A percentile compares a stretch with the other conserved stretches of the same genome.
Evolutionary conservation across 2,329 filamentous ascomycete species (phyloP).

Genomic region (Stemphylium lycopersici): DNA sequence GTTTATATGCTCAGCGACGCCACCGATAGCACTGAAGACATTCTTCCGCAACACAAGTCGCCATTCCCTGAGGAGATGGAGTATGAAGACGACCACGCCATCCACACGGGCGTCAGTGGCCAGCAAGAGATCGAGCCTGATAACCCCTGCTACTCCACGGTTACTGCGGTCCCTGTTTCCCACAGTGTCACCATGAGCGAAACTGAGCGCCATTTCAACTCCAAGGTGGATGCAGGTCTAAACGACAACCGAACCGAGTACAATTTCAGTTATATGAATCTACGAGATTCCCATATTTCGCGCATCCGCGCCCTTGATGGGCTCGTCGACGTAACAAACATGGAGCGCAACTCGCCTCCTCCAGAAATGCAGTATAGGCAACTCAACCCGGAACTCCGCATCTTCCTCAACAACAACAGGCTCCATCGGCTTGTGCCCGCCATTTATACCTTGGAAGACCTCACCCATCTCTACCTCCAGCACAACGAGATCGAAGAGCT

Average conservation of each 20-base stretch:
- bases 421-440: conserved; percentile 27
- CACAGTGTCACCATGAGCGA: conserved; percentile 9
- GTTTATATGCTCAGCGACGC: conserved; percentile 42
- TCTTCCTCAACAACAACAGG: conserved; percentile 32
- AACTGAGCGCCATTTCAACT: conserved; percentile 17
- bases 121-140: background rate
- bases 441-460: conserved; percentile 33
- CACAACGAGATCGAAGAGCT: conserved; percentile 36
- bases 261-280: conserved; percentile 16
- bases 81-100: conserved; percentile 9
- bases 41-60: conserved; percentile 19
- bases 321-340: conserved; percentile 32
- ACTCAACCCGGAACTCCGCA: conserved; percentile 32
- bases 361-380: conserved; percentile 39
- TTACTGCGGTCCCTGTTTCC: background rate
- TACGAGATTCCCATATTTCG: conserved; percentile 32
- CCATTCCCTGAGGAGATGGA: conserved; percentile 18
- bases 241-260: conserved; percentile 25
- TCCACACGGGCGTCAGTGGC: background rate
- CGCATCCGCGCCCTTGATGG: conserved; percentile 33
- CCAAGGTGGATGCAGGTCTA: conserved; percentile 18
- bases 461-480: conserved; percentile 34
- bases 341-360: conserved; percentile 33
- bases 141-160: background rate
- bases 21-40: conserved; percentile 22